These are phyloP conservation scores for Inosperma sp. DNA, from an alignment of 768 basidiomycete species.

Conservation along the genomic window DNA sequence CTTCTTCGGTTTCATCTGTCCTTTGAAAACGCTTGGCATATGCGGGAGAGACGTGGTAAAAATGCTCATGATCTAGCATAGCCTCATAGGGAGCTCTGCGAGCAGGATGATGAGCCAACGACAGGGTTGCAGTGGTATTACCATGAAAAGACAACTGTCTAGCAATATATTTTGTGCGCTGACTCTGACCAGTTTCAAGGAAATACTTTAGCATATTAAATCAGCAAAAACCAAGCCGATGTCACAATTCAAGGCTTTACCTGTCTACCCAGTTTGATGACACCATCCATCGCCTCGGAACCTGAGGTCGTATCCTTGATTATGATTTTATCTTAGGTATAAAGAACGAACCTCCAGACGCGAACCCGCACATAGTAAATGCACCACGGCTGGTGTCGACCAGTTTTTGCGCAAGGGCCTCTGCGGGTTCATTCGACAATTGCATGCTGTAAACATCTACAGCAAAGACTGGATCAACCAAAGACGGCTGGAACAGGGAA, in stretches of 20 bases:
- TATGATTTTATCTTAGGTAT: neutral
- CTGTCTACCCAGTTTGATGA: constrained; percentile 79
- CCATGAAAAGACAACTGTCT: constrained; percentile 81
- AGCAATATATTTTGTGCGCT: constrained; percentile 76
- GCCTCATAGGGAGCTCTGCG: constrained; percentile 66
- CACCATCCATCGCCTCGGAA: constrained; percentile 85
- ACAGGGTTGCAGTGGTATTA: constrained; percentile 69
- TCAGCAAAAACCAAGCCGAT: neutral
- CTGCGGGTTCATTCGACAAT: constrained; percentile 74
- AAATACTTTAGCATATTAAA: constrained; percentile 48
- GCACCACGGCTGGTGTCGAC: constrained; percentile 66
- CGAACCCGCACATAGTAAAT: constrained; percentile 66
- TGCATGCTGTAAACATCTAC: constrained; percentile 87
- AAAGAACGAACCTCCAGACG: constrained; percentile 59
- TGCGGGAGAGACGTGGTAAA: constrained; percentile 86
- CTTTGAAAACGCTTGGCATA: constrained; percentile 77
- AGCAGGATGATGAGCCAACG: constrained; percentile 60
- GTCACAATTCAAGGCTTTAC: constrained; percentile 39
- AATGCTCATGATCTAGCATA: constrained; percentile 59
- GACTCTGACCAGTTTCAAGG: constrained; percentile 60
- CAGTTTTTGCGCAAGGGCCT: constrained; percentile 66
- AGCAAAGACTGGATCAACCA: constrained; percentile 2
- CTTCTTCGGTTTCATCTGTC: constrained; percentile 64
- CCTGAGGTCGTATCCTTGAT: constrained; percentile 38
- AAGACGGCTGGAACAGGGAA: neutral